Evolutionary conservation across 2,329 filamentous ascomycete genomes (phyloP), one percentile per base, ranked within the genome.

Genomic region (Aspergillus sergii): DNA sequence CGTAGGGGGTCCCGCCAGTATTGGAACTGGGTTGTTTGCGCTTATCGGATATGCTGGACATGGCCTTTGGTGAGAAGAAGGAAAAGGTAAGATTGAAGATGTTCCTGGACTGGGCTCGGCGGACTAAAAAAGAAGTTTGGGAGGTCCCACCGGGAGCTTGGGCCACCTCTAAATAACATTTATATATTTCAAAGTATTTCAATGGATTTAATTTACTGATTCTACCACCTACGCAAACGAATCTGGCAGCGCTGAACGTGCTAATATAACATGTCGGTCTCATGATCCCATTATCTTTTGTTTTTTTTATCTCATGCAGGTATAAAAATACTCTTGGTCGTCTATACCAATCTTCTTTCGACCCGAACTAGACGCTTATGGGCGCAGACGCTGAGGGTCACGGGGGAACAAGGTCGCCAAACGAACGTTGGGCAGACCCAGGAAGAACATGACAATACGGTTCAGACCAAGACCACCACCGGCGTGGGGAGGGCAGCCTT

Each of bases 381-480:
- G 80, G 54, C 80, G 76, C 72, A 82, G 72, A 70, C 87, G 81
- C 74, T 85, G 82, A 10, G 88, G 88, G 74, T 90, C 88, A 66
- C 88, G 80, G 34, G 88, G 88, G 79, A 89, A 90, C 72, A 89
- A 72, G 69, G 85, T 87, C 36, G 85, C 84, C 75, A 89, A 78
- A 41, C 88, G 76, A 56, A 90, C 84, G 69, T 90, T 89, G 23
- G 86, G 86, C 74, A 90, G 73, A 14, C 87, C 88, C 68, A 90
- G 75, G 83, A 87, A 90, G 74, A 89, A 86, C 81, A 87, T 86
- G 62, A 90, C 86, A 71, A 90, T 89, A 39, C 88, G 80, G 79
- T 90, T 89, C 74, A 90, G 73, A 16, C 88, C 88, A 66, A 90
- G 81, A 48, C 88, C 88, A 74, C 87, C 88, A 71, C 88, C 88